Base-by-base conservation (phyloP, 179 eudicot species). In the Spergularia azorica region DNA sequence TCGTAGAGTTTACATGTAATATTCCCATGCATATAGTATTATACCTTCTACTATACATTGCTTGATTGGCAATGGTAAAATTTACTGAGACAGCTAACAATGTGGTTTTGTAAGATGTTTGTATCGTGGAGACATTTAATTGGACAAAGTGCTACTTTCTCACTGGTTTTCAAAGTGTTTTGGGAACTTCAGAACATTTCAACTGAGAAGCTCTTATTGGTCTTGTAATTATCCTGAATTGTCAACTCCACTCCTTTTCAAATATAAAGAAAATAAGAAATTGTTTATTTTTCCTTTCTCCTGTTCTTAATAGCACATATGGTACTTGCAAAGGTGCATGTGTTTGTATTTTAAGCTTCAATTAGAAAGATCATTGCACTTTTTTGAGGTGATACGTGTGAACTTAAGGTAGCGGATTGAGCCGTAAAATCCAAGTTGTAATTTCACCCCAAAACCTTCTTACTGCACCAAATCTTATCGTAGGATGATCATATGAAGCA, bases 71-170 rank as follows among this genome's bases (percentile, higher is more conserved):
- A 73, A 43, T 73, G 76, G 77, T 20, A 46, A 51, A 32, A 68
- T 69, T 63, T 55, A 54, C 65, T 63, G 15, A 46, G 60, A 75
- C 48, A 64, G 39, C 60, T 64, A 66, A 58, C 11, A 67, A 41
- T 56, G 41, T 36, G 15, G 10, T 80, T 43, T 43, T 57, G 67
- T 11, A 58, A 52, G 75, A 66, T n/a, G 60, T 55, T 70, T 71
- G 12, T 50, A 67, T n/a, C 62, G 77, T 76, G 83, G 80, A 77
- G 59, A 54, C 74, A 65, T 60, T 41, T 76, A 20, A 81, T 76
- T 81, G 83, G 84, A 73, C 71, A 39, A 67, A 66, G 63, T 67
- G 65, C 61, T 51, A 52, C 4, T 17, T 48, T 48, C 36, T 20
- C 52, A 48, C 46, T 51, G 63, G 54, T 60, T 60, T 39, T 50